phyloP scores from a whole-genome alignment of 176 grass and related monocot genomes.

The Rhynchospora pubera region DNA sequence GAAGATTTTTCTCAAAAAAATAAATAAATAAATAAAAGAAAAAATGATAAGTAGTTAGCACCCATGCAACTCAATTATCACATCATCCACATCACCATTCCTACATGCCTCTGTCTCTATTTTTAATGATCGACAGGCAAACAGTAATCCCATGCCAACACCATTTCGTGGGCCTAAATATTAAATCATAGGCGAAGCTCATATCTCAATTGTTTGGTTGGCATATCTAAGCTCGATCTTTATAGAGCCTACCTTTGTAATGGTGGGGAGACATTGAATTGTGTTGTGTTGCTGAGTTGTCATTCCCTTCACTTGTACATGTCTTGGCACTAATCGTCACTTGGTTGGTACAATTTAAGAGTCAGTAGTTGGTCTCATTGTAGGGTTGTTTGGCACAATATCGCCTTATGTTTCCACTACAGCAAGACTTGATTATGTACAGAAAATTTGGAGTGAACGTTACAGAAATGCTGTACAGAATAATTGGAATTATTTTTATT shows the following conservation, averaged over 20 bases:
- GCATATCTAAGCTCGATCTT: background rate
- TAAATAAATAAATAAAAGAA: no score
- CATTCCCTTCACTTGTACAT: background rate
- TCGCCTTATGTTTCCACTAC: no score
- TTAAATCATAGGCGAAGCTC: background rate
- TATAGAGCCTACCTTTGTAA: background rate
- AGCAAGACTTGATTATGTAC: background rate
- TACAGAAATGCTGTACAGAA: no score
- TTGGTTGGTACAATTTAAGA: background rate
- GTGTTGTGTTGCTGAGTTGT: background rate
- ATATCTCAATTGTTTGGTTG: background rate
- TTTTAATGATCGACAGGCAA: background rate
- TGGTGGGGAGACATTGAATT: background rate
- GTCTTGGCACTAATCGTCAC: background rate
- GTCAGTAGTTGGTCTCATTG: background rate
- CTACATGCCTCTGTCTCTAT: background rate
- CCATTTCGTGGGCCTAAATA: background rate
- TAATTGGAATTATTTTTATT: no score
- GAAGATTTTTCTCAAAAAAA: no score
- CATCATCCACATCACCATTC: background rate
- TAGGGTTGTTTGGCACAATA: background rate
- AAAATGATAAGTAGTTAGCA: background rate
- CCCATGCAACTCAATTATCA: constrained; percentile 5
- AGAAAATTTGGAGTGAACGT: background rate
- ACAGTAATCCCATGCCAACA: background rate